Evolutionary conservation across 306 rosid genomes (phyloP), one percentile per base, ranked within the genome.

Genomic region (Cercis canadensis): DNA sequence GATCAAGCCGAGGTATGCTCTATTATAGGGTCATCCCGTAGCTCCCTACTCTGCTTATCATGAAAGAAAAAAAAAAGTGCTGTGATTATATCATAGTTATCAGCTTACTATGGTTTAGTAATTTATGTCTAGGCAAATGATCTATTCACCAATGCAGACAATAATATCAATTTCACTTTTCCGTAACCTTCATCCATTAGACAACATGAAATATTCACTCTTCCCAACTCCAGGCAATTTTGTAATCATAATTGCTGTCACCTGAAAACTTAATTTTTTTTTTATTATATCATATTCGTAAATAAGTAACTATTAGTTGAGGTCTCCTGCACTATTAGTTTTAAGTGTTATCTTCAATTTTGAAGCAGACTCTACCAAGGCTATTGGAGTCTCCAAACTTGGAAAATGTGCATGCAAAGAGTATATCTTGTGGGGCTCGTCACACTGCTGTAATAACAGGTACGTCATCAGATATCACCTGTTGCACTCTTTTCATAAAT

Each of bases 391-490:
- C 88, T 73, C 89, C 96, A 29, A 80, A 88, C 81, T 77, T 93
- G 87, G 98, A 93, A 81, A 90, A 88, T 80, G 11, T 14, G 19
- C 70, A 88, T 3, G 97, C 83, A 33, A 88, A 86, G 84, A 73
- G 18, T 49, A 65, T 93, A 39, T 90, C 98, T 61, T 93, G 98
- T 67, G 98, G 98, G 62, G 96, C 98, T 57, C 98, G 98, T 57
- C 98, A 93, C 78, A 87, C 84, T 81, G 89, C 94, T 71, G 57
- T 87, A 57, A 68, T 90, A 72, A 85, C 98, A 62, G 97, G 98
- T 90, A 84, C 69, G 67, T 32, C 61, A 53, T 50, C 43, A 57
- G 33, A 9, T 13, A 9, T 41, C 21, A 21, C 70, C 53, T 62
- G 59, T 12, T 37, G 18, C 40, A 11, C 5, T 43, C 3, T 51